Base-by-base conservation (phyloP, 1,139 yeast genomes). In the Arxiozyma slooffiae region DNA sequence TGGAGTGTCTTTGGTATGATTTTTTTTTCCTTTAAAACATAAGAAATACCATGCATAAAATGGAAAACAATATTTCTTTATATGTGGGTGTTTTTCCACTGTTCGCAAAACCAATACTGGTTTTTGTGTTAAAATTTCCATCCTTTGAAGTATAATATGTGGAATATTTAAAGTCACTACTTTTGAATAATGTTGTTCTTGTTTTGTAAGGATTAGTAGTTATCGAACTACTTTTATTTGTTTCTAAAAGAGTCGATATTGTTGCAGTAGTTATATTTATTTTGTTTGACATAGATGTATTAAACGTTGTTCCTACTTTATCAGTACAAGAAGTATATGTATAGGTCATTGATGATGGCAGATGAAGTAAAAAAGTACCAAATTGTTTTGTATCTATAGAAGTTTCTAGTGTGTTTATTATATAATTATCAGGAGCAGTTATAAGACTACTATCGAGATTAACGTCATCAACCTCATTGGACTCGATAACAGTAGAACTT, bases 271-370 rank as follows among this genome's bases (percentile, higher is more conserved):
- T 36, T 22, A 18, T 11, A 21, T 42, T 9, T 11, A 21, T 14
- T 8, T 30, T 11, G 20, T 34, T 9, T 16, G 26, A 21, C 11
- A 34, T 11, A 22, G 41, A 38, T 36, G 42, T 20, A 37, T 16
- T 46, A 14, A 20, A n/a, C 20, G 17, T n/a, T 6, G 36, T 14
- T 18, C 21, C 5, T 24, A 3, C n/a, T 9, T 22, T 18, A 17
- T 38, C 24, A 4, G 36, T 14, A 21, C n/a, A 22, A 16, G 48
- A 42, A 17, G 40, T 18, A 23, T 48, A 47, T 11, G 48, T 47
- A 1, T 48, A 38, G 24, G 23, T 41, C 3, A 44, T 22, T 9
- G 48, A 34, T 2, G 52, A 44, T 18, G 48, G 50, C 37, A 48
- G 8, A 44, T 46, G 52, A 2, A 49, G 39, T 18, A 49, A 20